Evolutionary conservation across 2,329 filamentous ascomycete genomes (phyloP).

Genomic region (Verticillium zaregamsianum): DNA sequence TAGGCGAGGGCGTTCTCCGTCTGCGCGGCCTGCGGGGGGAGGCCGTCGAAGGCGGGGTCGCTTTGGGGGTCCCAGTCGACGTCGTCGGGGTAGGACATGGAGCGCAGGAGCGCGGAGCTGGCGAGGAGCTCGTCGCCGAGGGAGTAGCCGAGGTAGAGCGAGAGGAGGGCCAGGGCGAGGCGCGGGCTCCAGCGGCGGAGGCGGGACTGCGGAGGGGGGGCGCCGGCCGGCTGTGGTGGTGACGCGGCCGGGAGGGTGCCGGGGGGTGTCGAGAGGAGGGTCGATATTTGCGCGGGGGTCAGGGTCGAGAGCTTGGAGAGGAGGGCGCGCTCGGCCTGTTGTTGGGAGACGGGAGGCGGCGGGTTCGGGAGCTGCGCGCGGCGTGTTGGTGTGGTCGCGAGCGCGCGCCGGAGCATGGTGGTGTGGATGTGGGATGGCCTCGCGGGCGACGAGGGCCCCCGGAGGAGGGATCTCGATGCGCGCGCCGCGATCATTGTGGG

Average conservation of each 20-base stretch:
- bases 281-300: slow-evolving; percentile 10
- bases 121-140: neutral
- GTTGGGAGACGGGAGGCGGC: neutral
- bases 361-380: slow-evolving; percentile 1
- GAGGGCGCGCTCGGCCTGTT: slow-evolving; percentile 4
- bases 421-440: neutral
- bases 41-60: neutral
- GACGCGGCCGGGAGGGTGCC: neutral
- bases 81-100: neutral
- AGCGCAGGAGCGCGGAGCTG: neutral
- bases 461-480: slow-evolving; percentile 5
- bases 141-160: neutral
- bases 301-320: slow-evolving; percentile 13
- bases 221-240: neutral
- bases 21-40: neutral
- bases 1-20: neutral
- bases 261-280: slow-evolving; percentile 10
- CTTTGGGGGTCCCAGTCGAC: neutral
- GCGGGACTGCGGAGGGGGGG: neutral
- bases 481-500: neutral
- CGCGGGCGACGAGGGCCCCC: slow-evolving; percentile 4
- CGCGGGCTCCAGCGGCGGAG: slow-evolving; percentile 5
- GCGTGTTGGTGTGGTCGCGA: slow-evolving; percentile 4
- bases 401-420: neutral
- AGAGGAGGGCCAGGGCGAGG: slow-evolving; percentile 4